Evolutionary conservation across 805 yeast species (phyloP).

Genomic region (Nakazawaea peltata): DNA sequence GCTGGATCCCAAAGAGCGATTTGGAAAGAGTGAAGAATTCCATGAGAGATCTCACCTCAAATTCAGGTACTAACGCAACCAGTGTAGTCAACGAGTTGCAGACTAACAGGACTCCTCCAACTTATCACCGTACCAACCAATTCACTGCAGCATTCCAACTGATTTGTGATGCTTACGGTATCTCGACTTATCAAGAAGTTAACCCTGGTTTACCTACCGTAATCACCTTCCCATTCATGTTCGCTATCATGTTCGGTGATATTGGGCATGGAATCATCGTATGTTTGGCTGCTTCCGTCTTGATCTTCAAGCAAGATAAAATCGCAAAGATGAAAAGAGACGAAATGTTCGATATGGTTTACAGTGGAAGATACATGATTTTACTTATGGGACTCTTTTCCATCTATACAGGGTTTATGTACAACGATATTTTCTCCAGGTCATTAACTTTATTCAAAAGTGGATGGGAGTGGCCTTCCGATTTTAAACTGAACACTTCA

Average conservation of each 20-base stretch:
- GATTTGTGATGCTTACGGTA: conserved; percentile 93
- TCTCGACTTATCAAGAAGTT: conserved; percentile 88
- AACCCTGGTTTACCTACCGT: conserved; percentile 94
- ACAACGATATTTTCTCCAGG: conserved; percentile 89
- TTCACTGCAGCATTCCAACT: conserved; percentile 89
- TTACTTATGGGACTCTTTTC: conserved; percentile 92
- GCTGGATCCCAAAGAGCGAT: conserved; percentile 89
- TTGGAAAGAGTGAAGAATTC: conserved; percentile 56
- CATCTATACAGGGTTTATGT: conserved; percentile 89
- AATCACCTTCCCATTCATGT: conserved; percentile 96
- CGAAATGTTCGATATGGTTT: conserved; percentile 97
- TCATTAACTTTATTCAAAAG: conserved; percentile 82
- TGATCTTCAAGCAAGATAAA: conserved; percentile 68
- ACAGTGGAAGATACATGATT: conserved; percentile 82
- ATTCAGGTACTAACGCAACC: conserved; percentile 33
- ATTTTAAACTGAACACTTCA: conserved; percentile 56
- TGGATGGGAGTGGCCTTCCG: conserved; percentile 92
- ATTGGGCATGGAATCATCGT: conserved; percentile 90
- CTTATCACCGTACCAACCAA: conserved; percentile 90
- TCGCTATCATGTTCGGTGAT: conserved; percentile 99
- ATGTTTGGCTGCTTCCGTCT: conserved; percentile 58
- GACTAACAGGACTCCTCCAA: conserved; percentile 87
- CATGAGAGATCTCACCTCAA: conserved; percentile 54
- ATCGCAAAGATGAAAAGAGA: conserved; percentile 68
- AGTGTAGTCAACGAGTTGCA: conserved; percentile 51